These are phyloP conservation scores for Lycium ferocissimum DNA, from an alignment of 257 asterid species.

Conservation along the genomic window DNA sequence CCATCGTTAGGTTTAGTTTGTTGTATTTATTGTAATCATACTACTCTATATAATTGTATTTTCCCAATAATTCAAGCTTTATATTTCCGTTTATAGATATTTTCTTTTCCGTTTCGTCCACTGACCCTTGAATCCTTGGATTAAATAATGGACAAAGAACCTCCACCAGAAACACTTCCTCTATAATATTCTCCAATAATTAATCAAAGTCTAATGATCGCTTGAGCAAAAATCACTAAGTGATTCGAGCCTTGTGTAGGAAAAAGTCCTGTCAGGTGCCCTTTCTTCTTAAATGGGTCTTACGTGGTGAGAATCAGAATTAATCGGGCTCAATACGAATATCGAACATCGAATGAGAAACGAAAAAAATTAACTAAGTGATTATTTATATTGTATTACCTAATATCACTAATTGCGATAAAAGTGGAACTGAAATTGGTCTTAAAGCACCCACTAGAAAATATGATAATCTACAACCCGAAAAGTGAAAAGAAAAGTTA, in stretches of 20 bases:
- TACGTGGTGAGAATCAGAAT: too few relatives aligned
- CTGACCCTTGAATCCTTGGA: background rate
- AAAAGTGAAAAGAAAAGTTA: background rate
- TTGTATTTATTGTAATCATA: slow-evolving; percentile 19
- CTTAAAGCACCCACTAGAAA: background rate
- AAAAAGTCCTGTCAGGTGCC: too few relatives aligned
- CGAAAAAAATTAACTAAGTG: too few relatives aligned
- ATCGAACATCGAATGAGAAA: too few relatives aligned
- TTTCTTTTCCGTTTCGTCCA: background rate
- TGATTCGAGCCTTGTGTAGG: background rate
- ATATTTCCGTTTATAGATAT: slow-evolving; percentile 10
- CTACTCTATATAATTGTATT: background rate
- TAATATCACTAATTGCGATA: background rate
- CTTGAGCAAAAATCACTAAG: background rate
- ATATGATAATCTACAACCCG: background rate
- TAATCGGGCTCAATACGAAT: too few relatives aligned
- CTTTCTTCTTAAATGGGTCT: too few relatives aligned
- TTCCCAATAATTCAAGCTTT: slow-evolving; percentile 3
- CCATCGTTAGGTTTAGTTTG: slow-evolving; percentile 26
- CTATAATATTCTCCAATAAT: background rate
- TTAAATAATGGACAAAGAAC: background rate
- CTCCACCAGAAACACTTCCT: background rate
- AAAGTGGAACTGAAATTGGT: background rate
- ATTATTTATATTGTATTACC: background rate
- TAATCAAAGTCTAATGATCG: background rate